These are phyloP conservation scores for Phylloporus arenicola DNA, from an alignment of 768 basidiomycete genomes.

Conservation along the genomic window DNA sequence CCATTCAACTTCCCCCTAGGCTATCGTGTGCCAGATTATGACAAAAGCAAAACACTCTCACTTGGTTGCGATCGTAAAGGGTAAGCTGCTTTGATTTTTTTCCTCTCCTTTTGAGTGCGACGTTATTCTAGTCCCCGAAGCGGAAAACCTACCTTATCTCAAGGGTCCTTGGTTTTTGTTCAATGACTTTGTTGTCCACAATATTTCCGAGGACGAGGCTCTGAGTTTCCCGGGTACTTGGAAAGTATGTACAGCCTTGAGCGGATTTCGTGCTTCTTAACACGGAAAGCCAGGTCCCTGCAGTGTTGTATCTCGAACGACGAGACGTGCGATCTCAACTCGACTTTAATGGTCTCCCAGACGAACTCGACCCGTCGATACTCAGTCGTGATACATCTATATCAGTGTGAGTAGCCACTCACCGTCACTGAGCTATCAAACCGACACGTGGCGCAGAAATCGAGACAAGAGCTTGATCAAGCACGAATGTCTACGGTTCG, in stretches of 20 bases:
- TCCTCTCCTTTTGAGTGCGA: neutral
- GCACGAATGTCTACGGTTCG: constrained; percentile 64
- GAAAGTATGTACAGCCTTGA: constrained; percentile 60
- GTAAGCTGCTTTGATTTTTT: constrained; percentile 31
- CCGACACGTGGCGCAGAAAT: constrained; percentile 43
- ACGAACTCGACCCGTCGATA: constrained; percentile 65
- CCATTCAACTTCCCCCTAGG: constrained; percentile 37
- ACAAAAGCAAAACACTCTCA: constrained; percentile 71
- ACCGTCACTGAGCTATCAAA: neutral
- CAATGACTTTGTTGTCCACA: constrained; percentile 91
- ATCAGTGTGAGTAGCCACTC: constrained; percentile 51
- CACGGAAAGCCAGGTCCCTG: constrained; percentile 57
- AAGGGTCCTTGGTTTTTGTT: constrained; percentile 83
- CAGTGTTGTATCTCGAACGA: constrained; percentile 87
- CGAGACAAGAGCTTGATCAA: constrained; percentile 69
- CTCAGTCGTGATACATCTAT: constrained; percentile 85
- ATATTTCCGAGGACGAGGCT: constrained; percentile 82
- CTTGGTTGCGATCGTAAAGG: constrained; percentile 82
- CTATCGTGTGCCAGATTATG: constrained; percentile 75
- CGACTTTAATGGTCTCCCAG: constrained; percentile 61
- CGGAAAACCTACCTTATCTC: constrained; percentile 38
- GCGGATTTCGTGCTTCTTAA: neutral
- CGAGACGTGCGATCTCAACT: constrained; percentile 52
- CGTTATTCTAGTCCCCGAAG: constrained; percentile 57
- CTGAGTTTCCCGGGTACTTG: constrained; percentile 82